Evolutionary conservation across 495 filamentous ascomycete genomes (phyloP).

Genomic region (Tuber magnatum): DNA sequence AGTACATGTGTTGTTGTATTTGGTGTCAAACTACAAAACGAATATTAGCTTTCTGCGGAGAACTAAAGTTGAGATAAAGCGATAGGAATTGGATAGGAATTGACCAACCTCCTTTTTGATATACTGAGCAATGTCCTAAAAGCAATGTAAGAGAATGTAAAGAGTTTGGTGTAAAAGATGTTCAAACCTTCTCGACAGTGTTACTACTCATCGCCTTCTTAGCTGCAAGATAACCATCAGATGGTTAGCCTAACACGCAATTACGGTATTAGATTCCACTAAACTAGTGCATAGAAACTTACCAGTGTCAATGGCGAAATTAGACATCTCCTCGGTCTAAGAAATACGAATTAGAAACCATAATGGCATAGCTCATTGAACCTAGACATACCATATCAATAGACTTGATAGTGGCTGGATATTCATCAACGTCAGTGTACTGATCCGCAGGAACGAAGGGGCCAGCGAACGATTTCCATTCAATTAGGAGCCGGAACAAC

Average conservation of each 20-base stretch:
- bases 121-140: slow-evolving; percentile 86
- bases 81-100: slow-evolving; percentile 8
- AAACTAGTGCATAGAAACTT: slow-evolving; percentile 43
- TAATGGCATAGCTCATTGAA: slow-evolving; percentile 2
- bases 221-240: slow-evolving; percentile 50
- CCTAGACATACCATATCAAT: slow-evolving; percentile 77
- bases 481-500: slow-evolving; percentile 9
- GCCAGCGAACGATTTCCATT: not conserved
- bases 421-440: slow-evolving; percentile 78
- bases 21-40: slow-evolving; percentile 29
- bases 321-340: slow-evolving; percentile 93
- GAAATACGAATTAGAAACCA: not conserved
- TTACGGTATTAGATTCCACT: not conserved
- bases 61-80: not conserved
- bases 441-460: slow-evolving; percentile 60
- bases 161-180: slow-evolving; percentile 21
- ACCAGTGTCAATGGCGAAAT: slow-evolving; percentile 90
- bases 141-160: not conserved
- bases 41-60: not conserved
- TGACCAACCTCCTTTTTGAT: slow-evolving; percentile 84
- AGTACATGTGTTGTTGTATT: slow-evolving; percentile 36
- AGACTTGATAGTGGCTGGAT: slow-evolving; percentile 86
- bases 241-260: not conserved
- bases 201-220: slow-evolving; percentile 89
- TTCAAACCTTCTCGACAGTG: slow-evolving; percentile 79